Conservation (phyloP, 768 basidiomycete species). For the Leccinum subgranulosum region DNA sequence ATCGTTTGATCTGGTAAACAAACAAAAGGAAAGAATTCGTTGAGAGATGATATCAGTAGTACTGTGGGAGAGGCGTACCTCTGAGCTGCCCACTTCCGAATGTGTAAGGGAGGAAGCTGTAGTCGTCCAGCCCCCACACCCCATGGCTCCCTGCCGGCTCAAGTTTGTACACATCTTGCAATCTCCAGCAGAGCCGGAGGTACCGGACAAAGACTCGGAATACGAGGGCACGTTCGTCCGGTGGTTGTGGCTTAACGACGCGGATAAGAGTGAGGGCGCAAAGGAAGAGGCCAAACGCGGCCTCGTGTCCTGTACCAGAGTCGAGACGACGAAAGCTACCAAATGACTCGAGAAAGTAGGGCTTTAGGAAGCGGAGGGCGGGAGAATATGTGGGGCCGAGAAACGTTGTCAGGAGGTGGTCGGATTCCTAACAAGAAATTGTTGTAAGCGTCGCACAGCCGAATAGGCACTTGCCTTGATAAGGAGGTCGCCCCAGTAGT, state of each 20-base stretch:
- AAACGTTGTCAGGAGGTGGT: slow-evolving; percentile 45
- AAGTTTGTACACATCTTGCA: slow-evolving; percentile 86
- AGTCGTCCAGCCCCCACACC: slow-evolving; percentile 97
- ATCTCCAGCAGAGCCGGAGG: slow-evolving; percentile 72
- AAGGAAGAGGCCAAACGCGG: slow-evolving; percentile 80
- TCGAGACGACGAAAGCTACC: slow-evolving; percentile 91
- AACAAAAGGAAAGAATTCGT: background rate
- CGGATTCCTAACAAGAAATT: slow-evolving; percentile 43
- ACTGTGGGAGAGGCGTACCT: slow-evolving; percentile 41
- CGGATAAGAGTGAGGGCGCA: slow-evolving; percentile 67
- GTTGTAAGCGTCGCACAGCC: background rate
- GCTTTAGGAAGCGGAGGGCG: slow-evolving; percentile 63
- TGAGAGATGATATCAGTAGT: background rate
- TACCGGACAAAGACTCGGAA: slow-evolving; percentile 76
- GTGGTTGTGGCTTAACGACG: slow-evolving; percentile 53
- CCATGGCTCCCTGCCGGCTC: slow-evolving; percentile 98
- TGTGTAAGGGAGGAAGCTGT: slow-evolving; percentile 81
- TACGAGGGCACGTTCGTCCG: slow-evolving; percentile 59
- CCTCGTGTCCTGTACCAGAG: slow-evolving; percentile 96
- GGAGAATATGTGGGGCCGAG: slow-evolving; percentile 43
- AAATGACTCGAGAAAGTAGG: slow-evolving; percentile 80
- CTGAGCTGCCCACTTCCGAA: slow-evolving; percentile 89
- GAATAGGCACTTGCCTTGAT: slow-evolving; percentile 54
- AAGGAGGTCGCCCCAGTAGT: slow-evolving; percentile 70
- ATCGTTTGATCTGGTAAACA: slow-evolving; percentile 50